phyloP scores from a whole-genome alignment of 176 grass and related monocot genomes.

The Poa annua region DNA sequence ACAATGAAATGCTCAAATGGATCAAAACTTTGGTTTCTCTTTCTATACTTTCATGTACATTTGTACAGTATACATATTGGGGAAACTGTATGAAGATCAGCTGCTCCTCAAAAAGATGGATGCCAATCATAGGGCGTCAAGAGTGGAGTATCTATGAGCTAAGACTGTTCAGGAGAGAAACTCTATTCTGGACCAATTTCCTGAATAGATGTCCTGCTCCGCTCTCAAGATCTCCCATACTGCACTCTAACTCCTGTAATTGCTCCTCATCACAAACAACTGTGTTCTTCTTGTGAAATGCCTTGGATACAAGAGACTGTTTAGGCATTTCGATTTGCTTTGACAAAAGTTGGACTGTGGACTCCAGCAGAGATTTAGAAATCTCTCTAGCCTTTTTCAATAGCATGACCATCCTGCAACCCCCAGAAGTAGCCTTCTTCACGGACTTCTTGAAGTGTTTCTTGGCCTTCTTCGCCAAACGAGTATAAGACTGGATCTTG shows the following conservation, averaged over 20 bases:
- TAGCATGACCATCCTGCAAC: background rate
- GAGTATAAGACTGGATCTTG: no score
- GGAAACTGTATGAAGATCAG: slow-evolving; percentile 11
- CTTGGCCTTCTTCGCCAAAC: no score
- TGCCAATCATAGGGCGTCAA: slow-evolving; percentile 20
- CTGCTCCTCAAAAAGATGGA: slow-evolving; percentile 44
- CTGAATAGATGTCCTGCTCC: slow-evolving; percentile 30
- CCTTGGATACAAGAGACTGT: slow-evolving; percentile 36
- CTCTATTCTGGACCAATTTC: slow-evolving; percentile 42
- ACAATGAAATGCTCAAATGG: slow-evolving; percentile 19
- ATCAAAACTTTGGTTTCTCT: slow-evolving; percentile 22
- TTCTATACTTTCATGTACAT: slow-evolving; percentile 36
- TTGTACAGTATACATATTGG: background rate
- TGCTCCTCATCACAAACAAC: slow-evolving; percentile 34
- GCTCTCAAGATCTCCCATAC: slow-evolving; percentile 43
- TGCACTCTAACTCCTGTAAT: slow-evolving; percentile 41
- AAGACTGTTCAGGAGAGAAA: slow-evolving; percentile 48
- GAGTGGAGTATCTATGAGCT: slow-evolving; percentile 35
- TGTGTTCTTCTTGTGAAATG: slow-evolving; percentile 41
- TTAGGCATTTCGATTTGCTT: slow-evolving; percentile 39
- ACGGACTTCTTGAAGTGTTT: slow-evolving; percentile 26
- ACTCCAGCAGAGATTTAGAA: slow-evolving; percentile 38
- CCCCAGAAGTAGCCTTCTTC: background rate
- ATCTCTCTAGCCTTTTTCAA: slow-evolving; percentile 41
- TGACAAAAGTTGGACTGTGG: slow-evolving; percentile 26